Conservation (phyloP, 2,329 filamentous ascomycete genomes). For the Polychaeton citri region DNA sequence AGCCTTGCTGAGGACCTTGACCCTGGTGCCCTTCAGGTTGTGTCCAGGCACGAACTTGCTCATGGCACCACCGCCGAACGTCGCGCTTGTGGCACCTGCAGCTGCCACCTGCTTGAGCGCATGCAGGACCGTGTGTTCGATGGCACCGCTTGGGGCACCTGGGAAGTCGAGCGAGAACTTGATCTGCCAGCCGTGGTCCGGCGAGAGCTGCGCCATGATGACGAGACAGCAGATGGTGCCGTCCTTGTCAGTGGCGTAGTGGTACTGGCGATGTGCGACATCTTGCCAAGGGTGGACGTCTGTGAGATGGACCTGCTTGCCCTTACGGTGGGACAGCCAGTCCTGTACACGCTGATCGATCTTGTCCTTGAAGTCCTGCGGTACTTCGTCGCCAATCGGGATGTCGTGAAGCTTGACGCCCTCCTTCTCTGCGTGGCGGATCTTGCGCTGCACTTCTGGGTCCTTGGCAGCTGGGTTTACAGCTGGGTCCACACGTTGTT, state of each 20-base stretch:
- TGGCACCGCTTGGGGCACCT: conserved; percentile 68
- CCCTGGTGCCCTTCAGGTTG: conserved; percentile 66
- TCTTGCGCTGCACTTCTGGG: conserved; percentile 57
- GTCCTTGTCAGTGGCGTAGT: conserved; percentile 61
- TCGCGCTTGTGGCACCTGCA: conserved; percentile 53
- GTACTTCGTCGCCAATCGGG: conserved; percentile 47
- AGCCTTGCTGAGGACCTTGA: conserved; percentile 68
- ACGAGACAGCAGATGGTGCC: conserved; percentile 64
- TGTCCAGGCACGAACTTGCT: conserved; percentile 63
- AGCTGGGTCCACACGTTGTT: conserved; percentile 69
- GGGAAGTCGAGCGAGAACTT: conserved; percentile 96
- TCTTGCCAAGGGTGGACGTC: conserved; percentile 85
- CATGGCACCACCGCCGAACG: conserved; percentile 75
- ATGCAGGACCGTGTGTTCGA: conserved; percentile 68
- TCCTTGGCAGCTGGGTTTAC: conserved; percentile 56
- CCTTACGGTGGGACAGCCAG: conserved; percentile 70
- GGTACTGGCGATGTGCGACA: conserved; percentile 69
- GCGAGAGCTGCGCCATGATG: conserved; percentile 69
- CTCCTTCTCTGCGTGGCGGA: conserved; percentile 67
- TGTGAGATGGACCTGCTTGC: conserved; percentile 77
- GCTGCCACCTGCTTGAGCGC: conserved; percentile 50
- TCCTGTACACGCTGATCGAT: conserved; percentile 61
- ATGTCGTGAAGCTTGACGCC: conserved; percentile 70
- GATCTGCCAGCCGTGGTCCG: conserved; percentile 77
- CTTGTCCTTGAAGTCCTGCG: conserved; percentile 54